Evolutionary conservation across 352 stramenopile genomes (phyloP).

Genomic region (Plasmopara halstedii): DNA sequence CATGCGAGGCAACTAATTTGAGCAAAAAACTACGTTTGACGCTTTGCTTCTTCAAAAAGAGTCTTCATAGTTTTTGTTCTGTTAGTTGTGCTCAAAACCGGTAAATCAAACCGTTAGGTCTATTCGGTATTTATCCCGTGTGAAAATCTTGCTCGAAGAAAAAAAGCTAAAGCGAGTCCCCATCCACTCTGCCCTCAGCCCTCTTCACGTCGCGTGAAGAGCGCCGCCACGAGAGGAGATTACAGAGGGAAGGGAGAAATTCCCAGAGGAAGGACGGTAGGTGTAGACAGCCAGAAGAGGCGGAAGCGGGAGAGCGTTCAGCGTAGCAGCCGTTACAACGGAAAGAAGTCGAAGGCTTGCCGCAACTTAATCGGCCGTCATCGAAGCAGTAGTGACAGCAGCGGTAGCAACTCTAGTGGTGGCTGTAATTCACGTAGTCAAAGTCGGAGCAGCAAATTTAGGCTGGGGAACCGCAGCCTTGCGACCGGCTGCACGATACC

Average conservation of each 20-base stretch:
- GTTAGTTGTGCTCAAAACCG: too few relatives aligned
- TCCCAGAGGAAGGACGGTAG: conserved; percentile 18
- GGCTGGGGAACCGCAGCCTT: conserved; percentile 16
- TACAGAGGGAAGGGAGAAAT: conserved; percentile 1
- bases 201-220: conserved; percentile 3
- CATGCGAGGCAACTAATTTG: too few relatives aligned
- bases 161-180: conserved; percentile 4
- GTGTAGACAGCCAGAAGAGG: conserved; percentile 10
- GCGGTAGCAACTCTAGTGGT: not conserved
- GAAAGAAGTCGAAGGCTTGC: conserved; percentile 13
- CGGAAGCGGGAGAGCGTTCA: conserved; percentile 19
- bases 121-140: conserved; percentile 1
- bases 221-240: conserved; percentile 5
- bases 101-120: too few relatives aligned
- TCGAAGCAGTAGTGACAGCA: conserved; percentile 2
- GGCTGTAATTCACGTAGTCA: conserved; percentile 7
- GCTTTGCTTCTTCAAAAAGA: too few relatives aligned
- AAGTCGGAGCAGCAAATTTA: conserved; percentile 5
- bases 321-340: conserved; percentile 1
- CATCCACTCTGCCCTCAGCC: conserved; percentile 2
- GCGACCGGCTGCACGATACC: conserved; percentile 30
- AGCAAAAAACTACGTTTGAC: too few relatives aligned
- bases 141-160: conserved; percentile 6
- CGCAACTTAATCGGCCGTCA: conserved; percentile 6
- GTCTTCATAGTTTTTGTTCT: too few relatives aligned